These are phyloP conservation scores for Myochromella boudieri DNA, from an alignment of 768 basidiomycete genomes.

Conservation along the genomic window DNA sequence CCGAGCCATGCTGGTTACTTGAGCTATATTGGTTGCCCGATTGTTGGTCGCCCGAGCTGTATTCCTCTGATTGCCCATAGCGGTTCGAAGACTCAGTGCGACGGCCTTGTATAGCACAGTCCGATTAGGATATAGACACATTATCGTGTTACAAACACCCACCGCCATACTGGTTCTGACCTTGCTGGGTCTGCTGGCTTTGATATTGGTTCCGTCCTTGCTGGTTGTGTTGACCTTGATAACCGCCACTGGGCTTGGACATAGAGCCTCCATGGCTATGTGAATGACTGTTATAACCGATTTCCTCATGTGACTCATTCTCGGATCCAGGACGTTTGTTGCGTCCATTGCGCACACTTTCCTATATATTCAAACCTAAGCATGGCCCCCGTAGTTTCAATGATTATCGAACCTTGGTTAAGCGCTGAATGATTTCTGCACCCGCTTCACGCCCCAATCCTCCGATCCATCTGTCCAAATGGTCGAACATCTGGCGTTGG, in stretches of 20 bases:
- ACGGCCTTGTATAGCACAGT: not conserved
- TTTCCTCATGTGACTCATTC: slow-evolving; percentile 33
- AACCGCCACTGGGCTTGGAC: slow-evolving; percentile 12
- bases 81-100: slow-evolving; percentile 1
- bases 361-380: slow-evolving; percentile 27
- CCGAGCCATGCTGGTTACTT: slow-evolving; percentile 3
- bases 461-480: slow-evolving; percentile 53
- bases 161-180: slow-evolving; percentile 13
- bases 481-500: slow-evolving; percentile 60
- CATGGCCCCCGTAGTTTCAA: not conserved
- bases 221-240: slow-evolving; percentile 12
- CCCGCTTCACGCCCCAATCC: slow-evolving; percentile 44
- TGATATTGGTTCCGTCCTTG: slow-evolving; percentile 13
- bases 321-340: slow-evolving; percentile 59
- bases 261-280: slow-evolving; percentile 11
- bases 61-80: slow-evolving; percentile 2
- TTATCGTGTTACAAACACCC: no score
- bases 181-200: slow-evolving; percentile 12
- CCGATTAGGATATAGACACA: no score
- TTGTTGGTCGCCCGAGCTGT: slow-evolving; percentile 3
- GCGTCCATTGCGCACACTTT: slow-evolving; percentile 52
- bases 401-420: slow-evolving; percentile 47
- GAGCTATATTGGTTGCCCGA: slow-evolving; percentile 6
- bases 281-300: slow-evolving; percentile 23
- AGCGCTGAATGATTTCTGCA: slow-evolving; percentile 40